Evolutionary conservation across 306 rosid genomes (phyloP), one percentile per base, ranked within the genome.

Genomic region (Lathyrus sativus): DNA sequence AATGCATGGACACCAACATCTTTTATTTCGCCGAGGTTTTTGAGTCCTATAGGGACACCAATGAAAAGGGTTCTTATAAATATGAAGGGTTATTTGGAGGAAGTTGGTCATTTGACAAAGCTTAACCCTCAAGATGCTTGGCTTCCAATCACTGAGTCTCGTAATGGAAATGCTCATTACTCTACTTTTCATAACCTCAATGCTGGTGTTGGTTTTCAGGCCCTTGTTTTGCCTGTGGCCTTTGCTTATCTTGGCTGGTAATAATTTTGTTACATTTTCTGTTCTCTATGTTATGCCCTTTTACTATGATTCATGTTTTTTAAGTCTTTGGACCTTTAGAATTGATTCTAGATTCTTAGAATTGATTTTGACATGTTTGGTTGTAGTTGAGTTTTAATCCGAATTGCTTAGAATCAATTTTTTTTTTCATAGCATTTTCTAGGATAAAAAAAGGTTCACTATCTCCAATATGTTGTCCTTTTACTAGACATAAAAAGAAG

Each of bases 141-240:
- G 99, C 99, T 93, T 81, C 99, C 99, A n/a, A 93, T 93, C 45
- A 93, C 99, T 0, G 99, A 93, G 71, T 93, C 99, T 14, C 88
- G 99, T 57, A 93, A 90, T 70, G 99, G 99, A 37, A 93, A 93
- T 71, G 96, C 99, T 77, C 97, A 93, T 66, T 93, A 93, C 53
- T 91, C 99, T 69, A 96, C 99, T 8, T 93, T 93, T 72, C 99
- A 93, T 60, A 93, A 93, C 79, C 99, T 93, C 82, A 90, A 93
- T 70, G 99, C 99, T 9, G 99, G 99, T 4, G 87, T 93, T 74
- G 99, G 99, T 1, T 93, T 93, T 72, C 99, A 93, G 60, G 97
- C 99, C 12, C 74, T 93, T 17, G 63, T 93, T 79, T 86, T 93
- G 83, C 99, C 99, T 0, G 97, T 93, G 48, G 99, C 97, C 68